Evolutionary conservation across 1,284 basidiomycete species (phyloP), one percentile per base, ranked within the genome.

Genomic region (Porodaedalea pini): DNA sequence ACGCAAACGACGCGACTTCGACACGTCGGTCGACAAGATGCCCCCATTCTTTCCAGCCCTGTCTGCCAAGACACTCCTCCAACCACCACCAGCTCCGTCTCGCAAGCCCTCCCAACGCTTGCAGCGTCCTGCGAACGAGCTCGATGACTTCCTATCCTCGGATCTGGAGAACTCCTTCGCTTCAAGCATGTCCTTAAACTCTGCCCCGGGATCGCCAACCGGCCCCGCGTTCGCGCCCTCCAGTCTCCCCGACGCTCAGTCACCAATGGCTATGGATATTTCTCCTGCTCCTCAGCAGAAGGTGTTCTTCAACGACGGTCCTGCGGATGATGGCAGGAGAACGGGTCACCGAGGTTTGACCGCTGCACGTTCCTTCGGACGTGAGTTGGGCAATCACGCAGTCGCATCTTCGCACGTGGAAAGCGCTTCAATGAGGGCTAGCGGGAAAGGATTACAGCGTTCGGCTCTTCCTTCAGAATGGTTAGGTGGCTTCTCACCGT

Each of bases 111-210:
- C 68, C 56, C 75, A 77, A 63, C 69, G 70, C 58, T 69, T 66
- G 61, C 71, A 68, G 49, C 71, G 68, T 43, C 66, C 70, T 47
- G 70, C 69, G 57, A 77, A 81, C 65, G 82, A 86, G 54, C 68
- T 82, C 54, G 83, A 88, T 60, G 80, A 85, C 41, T 85, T 83
- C 68, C 75, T 85, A 47, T 82, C 82, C 27, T 86, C 83, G 11
- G 85, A 89, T 65, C 78, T 90, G 44, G 88, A 91, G 67, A 74
- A 83, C 41, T 91, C 88, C 15, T 91, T 91, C 67, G 87, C 87
- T 11, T 89, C 88, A 27, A 88, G 79, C 61, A 84, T 91, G 69
- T 90, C 88, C 5, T 73, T 91, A 45, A 78, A 87, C 66, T 89
- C 88, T 25, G 86, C 88, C 36, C 75, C 80, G 8, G 72, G 45